Evolutionary conservation across 2,329 filamentous ascomycete genomes (phyloP).

Genomic region (Curvularia eragrostidis): DNA sequence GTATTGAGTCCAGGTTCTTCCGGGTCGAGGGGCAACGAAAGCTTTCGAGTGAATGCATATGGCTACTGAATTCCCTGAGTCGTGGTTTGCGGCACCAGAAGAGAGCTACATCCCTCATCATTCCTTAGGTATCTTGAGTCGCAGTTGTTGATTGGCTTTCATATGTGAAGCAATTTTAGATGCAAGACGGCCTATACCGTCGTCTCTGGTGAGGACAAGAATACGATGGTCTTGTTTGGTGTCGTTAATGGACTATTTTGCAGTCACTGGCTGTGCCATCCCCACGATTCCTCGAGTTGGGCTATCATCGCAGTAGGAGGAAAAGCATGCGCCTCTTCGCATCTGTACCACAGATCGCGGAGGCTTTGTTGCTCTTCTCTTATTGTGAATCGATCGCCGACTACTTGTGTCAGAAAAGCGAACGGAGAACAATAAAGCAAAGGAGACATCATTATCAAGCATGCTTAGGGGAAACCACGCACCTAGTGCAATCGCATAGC

Average conservation of each 20-base stretch:
- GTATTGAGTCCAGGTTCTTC: not conserved
- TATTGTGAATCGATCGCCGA: constrained; percentile 44
- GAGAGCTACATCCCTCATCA: not conserved
- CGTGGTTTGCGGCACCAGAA: not conserved
- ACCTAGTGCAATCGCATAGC: constrained; percentile 47
- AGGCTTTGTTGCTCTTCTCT: constrained; percentile 43
- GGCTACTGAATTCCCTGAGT: not conserved
- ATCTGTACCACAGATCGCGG: constrained; percentile 40
- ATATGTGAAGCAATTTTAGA: not conserved
- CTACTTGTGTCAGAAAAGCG: constrained; percentile 21
- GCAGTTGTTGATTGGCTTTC: not conserved
- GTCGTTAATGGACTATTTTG: not conserved
- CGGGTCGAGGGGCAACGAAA: not conserved
- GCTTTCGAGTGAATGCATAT: not conserved
- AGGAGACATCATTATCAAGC: not conserved
- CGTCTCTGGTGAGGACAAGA: not conserved
- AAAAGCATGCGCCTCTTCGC: constrained; percentile 44
- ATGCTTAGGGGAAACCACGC: constrained; percentile 7
- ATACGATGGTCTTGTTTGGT: not conserved
- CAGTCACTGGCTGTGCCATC: constrained; percentile 30
- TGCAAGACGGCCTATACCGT: not conserved
- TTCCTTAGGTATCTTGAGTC: not conserved
- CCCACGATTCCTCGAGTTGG: constrained; percentile 48
- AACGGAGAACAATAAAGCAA: not conserved
- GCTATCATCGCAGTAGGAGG: constrained; percentile 42